Base-by-base conservation (phyloP, 345 rosid genomes). In the Euclidium syriacum region DNA sequence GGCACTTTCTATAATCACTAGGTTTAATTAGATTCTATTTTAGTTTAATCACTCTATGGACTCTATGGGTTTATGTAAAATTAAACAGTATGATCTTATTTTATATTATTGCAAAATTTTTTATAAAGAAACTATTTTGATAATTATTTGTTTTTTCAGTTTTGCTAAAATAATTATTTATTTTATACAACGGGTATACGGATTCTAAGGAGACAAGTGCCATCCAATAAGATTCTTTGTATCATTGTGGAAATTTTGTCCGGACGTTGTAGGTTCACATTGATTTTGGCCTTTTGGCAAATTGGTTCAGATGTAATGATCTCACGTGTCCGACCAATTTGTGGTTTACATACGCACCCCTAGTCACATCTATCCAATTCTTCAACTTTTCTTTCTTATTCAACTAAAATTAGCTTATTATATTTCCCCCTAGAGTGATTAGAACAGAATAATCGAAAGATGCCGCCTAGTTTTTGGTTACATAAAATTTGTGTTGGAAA, bases 321-420 rank as follows among this genome's bases (percentile, higher is more conserved):
- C 46, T 54, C 32, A 52, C 44, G 48, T 52, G 47, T 42, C 60
- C 68, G 48, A 51, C 58, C 62, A 50, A 15, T 52, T 35, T 34
- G 67, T n/a, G n/a, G n/a, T 52, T 43, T 52, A 61, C 26, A 57
- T 52, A 35, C 22, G 34, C 50, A 35, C 41, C 68, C 57, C 56
- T 69, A 60, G 62, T 43, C 73, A 69, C 56, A 69, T 69, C 67
- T 60, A 52, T 60, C 49, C 51, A 32, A 42, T 34, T 69, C 49
- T 68, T 61, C 54, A 43, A 69, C 27, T 14, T 68, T 32, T 16
- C 4, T 23, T 34, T 59, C n/a, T n/a, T n/a, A n/a, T n/a, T 25
- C 40, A 33, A 18, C 58, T 29, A 47, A 35, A 49, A 22, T 22
- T 27, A 24, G 10, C 41, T 50, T 49, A 40, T 52, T 43, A 16